Base-by-base conservation (phyloP, 345 rosid genomes). In the Corchorus olitorius region DNA sequence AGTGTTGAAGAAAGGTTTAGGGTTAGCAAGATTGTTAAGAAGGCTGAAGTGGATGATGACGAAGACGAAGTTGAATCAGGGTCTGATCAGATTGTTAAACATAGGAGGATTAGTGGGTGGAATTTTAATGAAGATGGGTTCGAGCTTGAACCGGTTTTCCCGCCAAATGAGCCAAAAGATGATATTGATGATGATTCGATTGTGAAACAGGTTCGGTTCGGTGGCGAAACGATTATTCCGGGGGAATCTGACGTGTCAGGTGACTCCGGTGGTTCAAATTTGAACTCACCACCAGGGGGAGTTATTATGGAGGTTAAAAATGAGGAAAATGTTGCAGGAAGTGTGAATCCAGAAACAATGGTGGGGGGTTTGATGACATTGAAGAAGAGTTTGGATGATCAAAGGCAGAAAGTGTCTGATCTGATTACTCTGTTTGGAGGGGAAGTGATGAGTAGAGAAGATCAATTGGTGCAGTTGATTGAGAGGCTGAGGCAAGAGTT, bases 41-140 rank as follows among this genome's bases (percentile, higher is more conserved):
- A 67, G 45, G 61, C 43, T 17, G 60, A 72, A n/a, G 85, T 53
- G 6, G 86, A 85, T 11, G 79, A 84, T 7, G 82, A 80, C 5
- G 86, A 73, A 14, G 86, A 80, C 8, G 82, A 85, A 0, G 81
- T 62, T 3, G 82, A 78, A 48, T 22, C 7, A 56, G 70, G 54
- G 63, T 56, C n/a, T 2, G 27, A 27, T 27, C 63, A 73, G 10
- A 56, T 45, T 17, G 86, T 73, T 67, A 93, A 85, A 85, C 83
- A 77, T 17, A 89, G 98, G 70, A 93, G 99, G 79, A 90, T 93
- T 48, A 90, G 99, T 53, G 98, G 96, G 12, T 93, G 99, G 99
- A 93, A 92, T 43, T 95, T 93, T 81, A 84, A 90, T 14, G 91
- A 90, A 81, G 90, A 90, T 9, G 94, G 81, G 3, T 88, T 93